Conservation (phyloP, 2,329 filamentous ascomycete species). For the Phialophora verrucosa region DNA sequence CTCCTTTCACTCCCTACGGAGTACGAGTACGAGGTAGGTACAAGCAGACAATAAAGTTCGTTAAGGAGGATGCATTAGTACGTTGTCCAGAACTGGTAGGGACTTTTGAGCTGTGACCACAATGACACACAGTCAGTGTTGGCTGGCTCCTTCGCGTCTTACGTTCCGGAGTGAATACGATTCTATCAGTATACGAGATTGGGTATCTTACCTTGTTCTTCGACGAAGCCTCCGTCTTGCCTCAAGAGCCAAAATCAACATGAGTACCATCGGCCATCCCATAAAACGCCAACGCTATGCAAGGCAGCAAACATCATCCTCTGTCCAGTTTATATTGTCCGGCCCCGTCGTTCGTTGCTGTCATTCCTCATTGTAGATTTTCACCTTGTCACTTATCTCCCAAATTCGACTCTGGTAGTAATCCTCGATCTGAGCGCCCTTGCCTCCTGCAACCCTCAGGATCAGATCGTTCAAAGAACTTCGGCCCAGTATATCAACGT, state of each 20-base stretch:
- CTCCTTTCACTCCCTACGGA: neutral
- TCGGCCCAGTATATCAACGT: constrained; percentile 93
- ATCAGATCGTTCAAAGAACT: constrained; percentile 90
- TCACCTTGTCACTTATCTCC: constrained; percentile 81
- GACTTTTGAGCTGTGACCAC: neutral
- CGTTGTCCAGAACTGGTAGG: neutral
- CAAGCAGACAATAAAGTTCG: no score
- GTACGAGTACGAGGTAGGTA: no score
- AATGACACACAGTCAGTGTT: neutral
- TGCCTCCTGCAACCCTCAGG: constrained; percentile 81
- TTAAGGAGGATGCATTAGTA: neutral
- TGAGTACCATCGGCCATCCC: neutral
- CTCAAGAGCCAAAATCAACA: neutral
- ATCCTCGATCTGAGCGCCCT: constrained; percentile 78
- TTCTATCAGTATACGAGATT: constrained; percentile 4
- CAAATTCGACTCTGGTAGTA: constrained; percentile 79
- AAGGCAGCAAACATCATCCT: constrained; percentile 1
- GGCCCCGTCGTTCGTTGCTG: neutral
- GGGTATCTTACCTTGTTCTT: constrained; percentile 9
- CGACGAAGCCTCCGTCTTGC: neutral
- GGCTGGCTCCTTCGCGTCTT: neutral
- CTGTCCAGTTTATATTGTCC: neutral
- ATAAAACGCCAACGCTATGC: constrained; percentile 19
- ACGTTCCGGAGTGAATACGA: neutral
- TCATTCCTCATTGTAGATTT: constrained; percentile 72